Percentiles rank a stretch among this genome's conserved stretches.
phyloP scores from a whole-genome alignment of 495 filamentous ascomycete genomes.

The Hypoxylon lienhwacheense region DNA sequence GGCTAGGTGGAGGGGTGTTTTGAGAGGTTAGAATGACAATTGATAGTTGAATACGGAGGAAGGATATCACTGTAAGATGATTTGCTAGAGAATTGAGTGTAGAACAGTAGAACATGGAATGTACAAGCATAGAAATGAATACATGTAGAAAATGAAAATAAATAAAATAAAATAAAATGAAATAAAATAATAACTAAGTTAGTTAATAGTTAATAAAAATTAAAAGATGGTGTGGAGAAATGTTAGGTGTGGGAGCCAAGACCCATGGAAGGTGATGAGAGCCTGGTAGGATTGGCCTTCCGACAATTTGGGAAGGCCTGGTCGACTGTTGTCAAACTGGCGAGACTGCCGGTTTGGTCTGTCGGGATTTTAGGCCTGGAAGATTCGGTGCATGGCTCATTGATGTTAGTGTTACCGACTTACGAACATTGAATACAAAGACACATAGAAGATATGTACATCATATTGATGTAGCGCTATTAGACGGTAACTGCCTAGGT shows the following conservation, averaged over 20 bases:
- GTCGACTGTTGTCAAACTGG: constrained; percentile 17
- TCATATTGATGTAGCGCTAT: too few relatives aligned
- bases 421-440: neutral
- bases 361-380: constrained; percentile 20
- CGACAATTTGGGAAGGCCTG: constrained; percentile 33
- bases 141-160: too few relatives aligned
- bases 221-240: constrained; percentile 34
- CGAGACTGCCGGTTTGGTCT: constrained; percentile 15
- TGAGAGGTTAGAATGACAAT: constrained; percentile 19
- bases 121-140: too few relatives aligned
- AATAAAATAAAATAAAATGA: too few relatives aligned
- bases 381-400: constrained; percentile 22
- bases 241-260: constrained; percentile 30
- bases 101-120: too few relatives aligned
- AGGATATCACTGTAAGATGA: constrained; percentile 20
- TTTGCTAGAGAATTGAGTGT: constrained; percentile 26
- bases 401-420: neutral
- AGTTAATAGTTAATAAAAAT: constrained; percentile 14
- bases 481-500: too few relatives aligned
- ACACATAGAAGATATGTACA: neutral
- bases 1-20: constrained; percentile 2
- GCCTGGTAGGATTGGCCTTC: constrained; percentile 35
- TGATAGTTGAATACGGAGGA: constrained; percentile 7
- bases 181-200: too few relatives aligned
- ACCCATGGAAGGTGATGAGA: constrained; percentile 11